Evolutionary conservation across 148 eudicot genomes (phyloP).

Genomic region (Rhododendron griersonianum): DNA sequence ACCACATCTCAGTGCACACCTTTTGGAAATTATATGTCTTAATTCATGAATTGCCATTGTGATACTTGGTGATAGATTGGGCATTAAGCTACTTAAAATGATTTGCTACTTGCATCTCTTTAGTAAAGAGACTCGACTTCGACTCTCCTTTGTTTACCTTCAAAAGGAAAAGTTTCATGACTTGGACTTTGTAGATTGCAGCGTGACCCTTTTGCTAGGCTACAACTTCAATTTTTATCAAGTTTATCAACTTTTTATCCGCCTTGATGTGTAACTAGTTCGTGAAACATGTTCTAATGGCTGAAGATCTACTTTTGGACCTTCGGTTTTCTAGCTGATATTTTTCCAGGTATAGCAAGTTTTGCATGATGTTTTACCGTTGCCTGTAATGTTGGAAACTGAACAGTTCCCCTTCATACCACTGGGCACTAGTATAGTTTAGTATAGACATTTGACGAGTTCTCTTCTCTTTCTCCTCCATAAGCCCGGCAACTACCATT

Average conservation of each 20-base stretch:
- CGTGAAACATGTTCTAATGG: neutral
- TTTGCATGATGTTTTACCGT: neutral
- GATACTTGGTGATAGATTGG: neutral
- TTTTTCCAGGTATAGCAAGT: neutral
- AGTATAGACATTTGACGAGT: neutral
- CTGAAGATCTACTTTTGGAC: neutral
- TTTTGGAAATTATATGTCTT: neutral
- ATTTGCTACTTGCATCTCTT: neutral
- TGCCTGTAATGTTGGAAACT: neutral
- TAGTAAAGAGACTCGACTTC: neutral
- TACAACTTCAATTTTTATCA: neutral
- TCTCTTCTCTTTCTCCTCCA: neutral
- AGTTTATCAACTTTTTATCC: neutral
- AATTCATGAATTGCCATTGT: neutral
- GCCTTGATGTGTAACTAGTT: neutral
- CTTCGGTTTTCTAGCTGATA: neutral
- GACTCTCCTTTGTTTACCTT: neutral
- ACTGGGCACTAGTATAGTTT: neutral
- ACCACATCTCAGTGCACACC: neutral
- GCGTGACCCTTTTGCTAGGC: neutral
- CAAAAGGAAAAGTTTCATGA: neutral
- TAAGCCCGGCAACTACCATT: neutral
- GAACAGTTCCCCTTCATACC: neutral
- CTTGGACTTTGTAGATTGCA: neutral
- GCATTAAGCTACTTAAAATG: neutral